Conservation (phyloP, 2,329 filamentous ascomycete species). For the Macrophomina tecta region DNA sequence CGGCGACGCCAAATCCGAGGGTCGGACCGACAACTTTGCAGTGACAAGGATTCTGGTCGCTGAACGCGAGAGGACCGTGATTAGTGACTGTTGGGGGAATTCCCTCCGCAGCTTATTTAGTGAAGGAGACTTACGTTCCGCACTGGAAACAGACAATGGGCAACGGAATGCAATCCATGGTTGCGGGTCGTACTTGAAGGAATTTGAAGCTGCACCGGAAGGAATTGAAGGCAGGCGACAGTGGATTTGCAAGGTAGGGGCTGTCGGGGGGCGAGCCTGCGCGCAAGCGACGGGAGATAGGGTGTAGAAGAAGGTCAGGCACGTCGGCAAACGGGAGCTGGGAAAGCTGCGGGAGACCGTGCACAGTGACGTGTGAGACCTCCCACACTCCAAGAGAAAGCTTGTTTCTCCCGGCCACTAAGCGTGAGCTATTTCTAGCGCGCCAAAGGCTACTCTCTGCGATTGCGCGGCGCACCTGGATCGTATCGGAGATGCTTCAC, state of each 20-base stretch:
- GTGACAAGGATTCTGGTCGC: slow-evolving; percentile 63
- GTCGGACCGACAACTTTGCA: slow-evolving; percentile 64
- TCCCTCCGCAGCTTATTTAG: not conserved
- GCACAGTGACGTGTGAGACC: slow-evolving; percentile 22
- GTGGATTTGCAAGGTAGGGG: not conserved
- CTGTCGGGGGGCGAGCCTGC: not conserved
- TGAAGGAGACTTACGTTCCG: slow-evolving; percentile 44
- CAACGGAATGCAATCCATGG: slow-evolving; percentile 54
- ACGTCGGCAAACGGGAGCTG: slow-evolving; percentile 3
- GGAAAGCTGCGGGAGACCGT: slow-evolving; percentile 22
- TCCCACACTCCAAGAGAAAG: not conserved
- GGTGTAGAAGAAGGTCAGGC: slow-evolving; percentile 6
- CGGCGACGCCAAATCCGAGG: slow-evolving; percentile 56
- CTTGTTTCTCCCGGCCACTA: slow-evolving; percentile 15
- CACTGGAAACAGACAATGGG: slow-evolving; percentile 62
- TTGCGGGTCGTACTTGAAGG: not conserved
- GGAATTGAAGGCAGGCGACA: not conserved
- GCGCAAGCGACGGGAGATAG: not conserved
- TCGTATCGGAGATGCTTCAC: not conserved
- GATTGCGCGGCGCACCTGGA: not conserved
- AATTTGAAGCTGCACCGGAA: not conserved
- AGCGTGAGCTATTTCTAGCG: not conserved
- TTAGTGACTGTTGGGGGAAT: not conserved
- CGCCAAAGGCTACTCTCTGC: not conserved
- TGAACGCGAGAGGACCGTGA: slow-evolving; percentile 35